Conservation (phyloP, 768 basidiomycete genomes). For the Kwoniella newhampshirensis region DNA sequence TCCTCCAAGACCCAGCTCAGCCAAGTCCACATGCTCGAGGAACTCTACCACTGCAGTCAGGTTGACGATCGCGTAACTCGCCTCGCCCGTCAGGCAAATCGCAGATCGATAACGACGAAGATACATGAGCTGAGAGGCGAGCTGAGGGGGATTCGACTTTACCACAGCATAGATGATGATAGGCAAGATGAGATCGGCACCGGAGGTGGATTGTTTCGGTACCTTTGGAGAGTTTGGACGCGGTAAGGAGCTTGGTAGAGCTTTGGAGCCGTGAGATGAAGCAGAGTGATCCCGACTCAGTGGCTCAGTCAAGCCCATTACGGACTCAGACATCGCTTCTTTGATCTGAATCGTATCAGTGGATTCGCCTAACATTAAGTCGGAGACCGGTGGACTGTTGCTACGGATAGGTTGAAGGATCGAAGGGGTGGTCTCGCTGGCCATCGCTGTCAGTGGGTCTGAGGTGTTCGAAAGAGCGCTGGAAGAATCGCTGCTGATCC, state of each 20-base stretch:
- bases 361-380: conserved; percentile 25
- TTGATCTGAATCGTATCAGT: conserved; percentile 29
- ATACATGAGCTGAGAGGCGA: conserved; percentile 66
- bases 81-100: conserved; percentile 68
- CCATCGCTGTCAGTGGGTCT: conserved; percentile 21
- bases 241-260: conserved; percentile 1
- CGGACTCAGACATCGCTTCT: conserved; percentile 49
- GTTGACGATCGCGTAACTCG: conserved; percentile 90
- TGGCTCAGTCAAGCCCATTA: conserved; percentile 28
- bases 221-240: conserved; percentile 8
- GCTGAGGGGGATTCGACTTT: conserved; percentile 79
- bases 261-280: background rate
- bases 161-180: conserved; percentile 92
- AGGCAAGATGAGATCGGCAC: conserved; percentile 84
- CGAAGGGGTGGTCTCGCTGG: conserved; percentile 15
- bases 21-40: conserved; percentile 88
- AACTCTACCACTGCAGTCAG: conserved; percentile 94
- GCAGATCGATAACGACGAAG: conserved; percentile 62
- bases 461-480: conserved; percentile 6
- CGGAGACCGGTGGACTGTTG: conserved; percentile 19
- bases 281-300: conserved; percentile 8
- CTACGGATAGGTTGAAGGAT: background rate
- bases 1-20: conserved; percentile 59
- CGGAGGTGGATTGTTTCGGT: conserved; percentile 31
- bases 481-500: background rate